Evolutionary conservation across 2,329 filamentous ascomycete genomes (phyloP), one percentile per base, ranked within the genome.

Genomic region (Fusarium nygamai): DNA sequence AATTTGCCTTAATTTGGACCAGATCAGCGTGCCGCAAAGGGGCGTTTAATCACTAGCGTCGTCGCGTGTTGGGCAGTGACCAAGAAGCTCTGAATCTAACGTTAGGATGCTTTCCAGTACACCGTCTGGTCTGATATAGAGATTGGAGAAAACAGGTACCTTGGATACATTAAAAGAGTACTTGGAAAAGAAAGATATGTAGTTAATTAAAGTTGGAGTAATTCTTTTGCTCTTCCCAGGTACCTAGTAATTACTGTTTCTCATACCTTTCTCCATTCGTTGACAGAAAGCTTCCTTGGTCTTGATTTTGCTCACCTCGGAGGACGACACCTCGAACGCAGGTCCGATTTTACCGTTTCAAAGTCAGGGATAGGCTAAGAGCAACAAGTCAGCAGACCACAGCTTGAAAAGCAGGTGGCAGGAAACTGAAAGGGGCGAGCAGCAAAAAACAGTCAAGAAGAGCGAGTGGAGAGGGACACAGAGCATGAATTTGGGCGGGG

Each of bases 391-490:
- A 73, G 50, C 56, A 50, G 60, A 61, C 38, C 51, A 69, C 50
- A 60, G 50, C 59, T 61, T 61, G 44, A 67, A 67, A 76, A 72
- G 44, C 57, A 56, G 67, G 67, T 70, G 73, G 73, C 72, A 72
- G 74, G 71, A 62, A 71, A 69, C 34, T 34, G 57, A 69, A 62
- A 66, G 61, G 61, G 64, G 54, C 48, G 34, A 63, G 41, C 64
- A 69, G 22, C 46, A 34, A 59, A 56, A 65, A 61, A 38, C 33
- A 41, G 58, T 60, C 61, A 75, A 77, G 75, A 81, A 79, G 75
- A 80, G 77, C 56, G 75, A 79, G 77, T 79, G 74, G 72, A 64
- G 72, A 72, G 66, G 77, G 73, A 78, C 76, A 67, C 53, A 67
- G 75, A 75, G 68, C 64, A 46, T 72, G 67, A 67, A 74, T 64